Base-by-base conservation (phyloP, 2,329 filamentous ascomycete species). In the Intubia oerlemansii region DNA sequence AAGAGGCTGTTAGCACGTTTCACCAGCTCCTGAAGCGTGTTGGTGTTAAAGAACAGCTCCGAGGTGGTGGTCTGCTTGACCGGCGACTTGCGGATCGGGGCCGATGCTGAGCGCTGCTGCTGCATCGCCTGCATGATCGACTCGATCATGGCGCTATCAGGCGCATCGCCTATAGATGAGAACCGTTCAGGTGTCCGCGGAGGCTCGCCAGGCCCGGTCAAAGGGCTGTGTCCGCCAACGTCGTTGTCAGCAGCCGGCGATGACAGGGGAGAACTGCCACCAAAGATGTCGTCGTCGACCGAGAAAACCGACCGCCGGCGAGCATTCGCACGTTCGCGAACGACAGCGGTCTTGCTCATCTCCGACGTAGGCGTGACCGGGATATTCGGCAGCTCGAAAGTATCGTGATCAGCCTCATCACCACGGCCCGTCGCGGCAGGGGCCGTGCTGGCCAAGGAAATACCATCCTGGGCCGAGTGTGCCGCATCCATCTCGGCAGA, bases 251-350 rank as follows among this genome's bases (percentile, higher is more conserved):
- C n/a, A n/a, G n/a, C n/a, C n/a, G n/a, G n/a, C n/a, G n/a, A n/a
- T n/a, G n/a, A n/a, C n/a, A n/a, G n/a, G n/a, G n/a, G n/a, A n/a
- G n/a, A n/a, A n/a, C 51, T 57, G 13, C 57, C 49, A 14, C 61
- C 68, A 44, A 74, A 74, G 11, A 74, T 70, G 40, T 74, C 68
- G 34, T 74, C 69, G 5, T 73, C 69, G 0, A 66, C 64, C 2
- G 62, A 63, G 38, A 74, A 70, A 16, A 74, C 67, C 1, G 68
- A 74, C 31, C 63, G 56, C 28, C 68, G 54, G 21, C 65, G 56
- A 5, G 55, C 52, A 2, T 52, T 54, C 19, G 56, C 52, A 9
- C 59, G 57, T 41, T 68, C 62, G 30, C 62, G 58, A 3, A 66
- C 54, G 9, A 68, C 59, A 0, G 59, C 52, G 5, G 54, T 62